These are phyloP conservation scores for Oehlia diaphana DNA, from an alignment of 192 early-diverging fungal genomes.

Conservation along the genomic window DNA sequence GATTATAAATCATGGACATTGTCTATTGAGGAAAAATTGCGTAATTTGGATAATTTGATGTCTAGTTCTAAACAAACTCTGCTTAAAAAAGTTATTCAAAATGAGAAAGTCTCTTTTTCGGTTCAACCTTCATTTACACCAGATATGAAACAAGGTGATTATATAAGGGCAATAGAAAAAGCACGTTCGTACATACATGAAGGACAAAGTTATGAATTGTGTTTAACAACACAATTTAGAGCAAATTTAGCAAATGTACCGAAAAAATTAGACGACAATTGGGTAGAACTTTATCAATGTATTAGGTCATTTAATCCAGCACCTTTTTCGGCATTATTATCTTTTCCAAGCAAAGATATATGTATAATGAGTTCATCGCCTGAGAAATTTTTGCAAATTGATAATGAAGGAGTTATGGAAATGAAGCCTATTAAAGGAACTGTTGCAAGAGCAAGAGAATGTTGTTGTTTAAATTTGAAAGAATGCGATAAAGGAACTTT, in stretches of 20 bases:
- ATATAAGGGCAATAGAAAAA: constrained; percentile 58
- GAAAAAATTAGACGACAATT: constrained; percentile 33
- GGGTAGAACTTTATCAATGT: constrained; percentile 57
- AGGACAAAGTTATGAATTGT: constrained; percentile 96
- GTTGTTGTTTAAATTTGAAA: constrained; percentile 44
- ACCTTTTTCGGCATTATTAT: constrained; percentile 80
- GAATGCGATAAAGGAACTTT: constrained; percentile 32
- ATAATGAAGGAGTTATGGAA: constrained; percentile 54
- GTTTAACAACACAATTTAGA: constrained; percentile 84
- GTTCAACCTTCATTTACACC: constrained; percentile 37
- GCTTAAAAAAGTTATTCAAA: constrained; percentile 29
- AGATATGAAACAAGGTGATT: constrained; percentile 45
- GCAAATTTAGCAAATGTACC: constrained; percentile 34
- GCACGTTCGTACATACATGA: constrained; percentile 64
- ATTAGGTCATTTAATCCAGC: constrained; percentile 80
- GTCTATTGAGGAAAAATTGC: neutral
- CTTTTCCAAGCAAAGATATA: constrained; percentile 41
- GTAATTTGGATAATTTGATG: neutral
- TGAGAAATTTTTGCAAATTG: constrained; percentile 75
- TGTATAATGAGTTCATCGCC: constrained; percentile 55
- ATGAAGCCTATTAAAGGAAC: constrained; percentile 99
- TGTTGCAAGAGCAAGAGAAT: constrained; percentile 43
- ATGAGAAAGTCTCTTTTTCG: constrained; percentile 29
- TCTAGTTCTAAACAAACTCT: neutral
- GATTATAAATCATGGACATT: constrained; percentile 22